phyloP scores from a whole-genome alignment of 2,329 filamentous ascomycete species.

The Septoria petroselini region DNA sequence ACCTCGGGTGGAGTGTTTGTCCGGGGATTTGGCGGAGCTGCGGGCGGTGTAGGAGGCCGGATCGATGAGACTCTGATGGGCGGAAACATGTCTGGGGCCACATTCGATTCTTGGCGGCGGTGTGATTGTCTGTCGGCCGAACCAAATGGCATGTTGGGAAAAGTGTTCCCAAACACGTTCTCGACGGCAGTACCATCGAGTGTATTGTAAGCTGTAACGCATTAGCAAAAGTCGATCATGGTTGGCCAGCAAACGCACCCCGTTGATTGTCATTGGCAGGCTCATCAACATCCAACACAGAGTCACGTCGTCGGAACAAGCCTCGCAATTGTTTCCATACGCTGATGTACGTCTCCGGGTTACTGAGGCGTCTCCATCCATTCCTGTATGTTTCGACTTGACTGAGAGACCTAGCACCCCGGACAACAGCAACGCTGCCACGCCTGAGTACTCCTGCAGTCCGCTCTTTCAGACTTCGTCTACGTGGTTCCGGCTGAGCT shows the following conservation, averaged over 20 bases:
- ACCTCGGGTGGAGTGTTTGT: too few species aligned
- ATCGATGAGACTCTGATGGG: too few species aligned
- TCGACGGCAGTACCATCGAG: neutral
- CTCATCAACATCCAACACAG: neutral
- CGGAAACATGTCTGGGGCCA: neutral
- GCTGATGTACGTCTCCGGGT: constrained; percentile 1
- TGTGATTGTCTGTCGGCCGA: neutral
- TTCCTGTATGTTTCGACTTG: constrained; percentile 2
- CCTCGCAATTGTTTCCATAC: neutral
- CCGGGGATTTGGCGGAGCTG: too few species aligned
- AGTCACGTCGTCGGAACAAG: neutral
- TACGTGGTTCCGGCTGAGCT: neutral
- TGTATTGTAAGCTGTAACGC: neutral
- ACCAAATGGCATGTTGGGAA: neutral
- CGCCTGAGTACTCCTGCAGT: neutral
- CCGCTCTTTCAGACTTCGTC: neutral
- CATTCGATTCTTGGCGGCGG: constrained; percentile 4
- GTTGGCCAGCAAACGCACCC: constrained; percentile 2
- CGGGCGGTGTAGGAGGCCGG: too few species aligned
- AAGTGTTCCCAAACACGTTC: neutral
- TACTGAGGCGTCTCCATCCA: constrained; percentile 3
- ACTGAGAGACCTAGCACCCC: neutral
- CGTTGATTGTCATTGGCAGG: neutral
- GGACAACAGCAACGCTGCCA: neutral
- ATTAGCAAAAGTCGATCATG: neutral